phyloP scores from a whole-genome alignment of 2,329 filamentous ascomycete genomes.

The Intubia oerlemansii region DNA sequence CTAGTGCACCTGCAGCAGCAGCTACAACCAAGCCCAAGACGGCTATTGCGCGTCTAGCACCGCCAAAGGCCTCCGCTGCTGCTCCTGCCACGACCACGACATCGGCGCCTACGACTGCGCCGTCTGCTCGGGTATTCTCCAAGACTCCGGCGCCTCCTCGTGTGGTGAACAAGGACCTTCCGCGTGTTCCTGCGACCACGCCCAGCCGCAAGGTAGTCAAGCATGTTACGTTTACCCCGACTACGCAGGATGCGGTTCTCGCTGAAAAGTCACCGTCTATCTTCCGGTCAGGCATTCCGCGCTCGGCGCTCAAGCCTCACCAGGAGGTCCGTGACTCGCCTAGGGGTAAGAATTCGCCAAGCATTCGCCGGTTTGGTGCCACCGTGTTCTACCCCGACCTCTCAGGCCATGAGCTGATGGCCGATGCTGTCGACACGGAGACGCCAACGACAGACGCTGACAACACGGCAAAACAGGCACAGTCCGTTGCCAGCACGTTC shows the following conservation, averaged over 20 bases:
- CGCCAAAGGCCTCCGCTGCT: too few relatives aligned
- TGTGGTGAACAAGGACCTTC: constrained; percentile 29
- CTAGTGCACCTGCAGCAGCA: too few relatives aligned
- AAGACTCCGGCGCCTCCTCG: constrained; percentile 24
- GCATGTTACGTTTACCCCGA: constrained; percentile 61
- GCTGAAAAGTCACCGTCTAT: constrained; percentile 33
- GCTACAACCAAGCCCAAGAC: too few relatives aligned
- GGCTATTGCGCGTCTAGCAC: too few relatives aligned
- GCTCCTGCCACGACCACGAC: constrained; percentile 1
- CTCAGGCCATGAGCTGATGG: constrained; percentile 12
- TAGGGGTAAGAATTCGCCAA: constrained; percentile 4
- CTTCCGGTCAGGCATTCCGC: constrained; percentile 25
- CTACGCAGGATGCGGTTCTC: constrained; percentile 29
- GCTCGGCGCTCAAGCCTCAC: constrained; percentile 17
- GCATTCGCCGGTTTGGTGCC: constrained; percentile 7
- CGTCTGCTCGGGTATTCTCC: constrained; percentile 13
- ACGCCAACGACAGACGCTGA: too few relatives aligned
- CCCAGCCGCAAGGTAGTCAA: constrained; percentile 47
- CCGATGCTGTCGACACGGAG: too few relatives aligned
- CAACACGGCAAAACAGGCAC: too few relatives aligned
- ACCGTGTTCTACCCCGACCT: constrained; percentile 32
- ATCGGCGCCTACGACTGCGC: constrained; percentile 1
- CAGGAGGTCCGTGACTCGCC: constrained; percentile 1
- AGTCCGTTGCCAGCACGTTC: constrained; percentile 33
- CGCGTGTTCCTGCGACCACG: constrained; percentile 34